Evolutionary conservation across 768 basidiomycete species (phyloP), one percentile per base, ranked within the genome.

Genomic region (Agrocybe praecox): DNA sequence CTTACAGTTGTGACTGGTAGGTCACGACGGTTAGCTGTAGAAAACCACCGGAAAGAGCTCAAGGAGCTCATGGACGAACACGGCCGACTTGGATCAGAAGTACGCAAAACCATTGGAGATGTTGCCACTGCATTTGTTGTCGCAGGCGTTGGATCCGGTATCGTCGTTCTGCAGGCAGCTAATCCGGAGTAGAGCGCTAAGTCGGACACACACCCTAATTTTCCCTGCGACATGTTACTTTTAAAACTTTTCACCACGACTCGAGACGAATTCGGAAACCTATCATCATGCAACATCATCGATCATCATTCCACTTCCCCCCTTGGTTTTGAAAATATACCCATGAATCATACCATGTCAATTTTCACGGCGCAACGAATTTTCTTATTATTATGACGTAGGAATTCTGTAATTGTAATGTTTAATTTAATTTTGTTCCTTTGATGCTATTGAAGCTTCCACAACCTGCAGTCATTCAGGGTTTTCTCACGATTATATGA

Each of bases 91-190:
- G 80, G 82, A 0, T 65, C 76, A 3, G 90, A 92, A 66, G 84
- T 94, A 57, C 78, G 80, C 68, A 89, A 90, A 74, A 94, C 94
- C 19, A 78, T 96, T 22, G 96, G 96, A 2, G 92, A 96, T 68
- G 87, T 92, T 17, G 91, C 86, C 2, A 83, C 88, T 40, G 87
- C 87, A 45, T 83, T 96, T 67, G 83, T 94, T 12, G 75, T 87
- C 2, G 77, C 84, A 6, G 83, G 82, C 1, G 75, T 77, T 49
- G 81, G 81, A 33, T 76, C 79, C 43, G 89, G 84, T 18, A 63
- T 92, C 40, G 73, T 92, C 33, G 89, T 93, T 1, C 65, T 93
- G 32, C 91, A 92, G 73, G 84, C 86, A 46, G 73, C 77, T n/a
- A 40, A 40, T 14, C 36, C 36, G 5, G 36, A 40, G 58, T 53